These are phyloP conservation scores for Psilocybe cubensis DNA, from an alignment of 768 basidiomycete species.

Conservation along the genomic window DNA sequence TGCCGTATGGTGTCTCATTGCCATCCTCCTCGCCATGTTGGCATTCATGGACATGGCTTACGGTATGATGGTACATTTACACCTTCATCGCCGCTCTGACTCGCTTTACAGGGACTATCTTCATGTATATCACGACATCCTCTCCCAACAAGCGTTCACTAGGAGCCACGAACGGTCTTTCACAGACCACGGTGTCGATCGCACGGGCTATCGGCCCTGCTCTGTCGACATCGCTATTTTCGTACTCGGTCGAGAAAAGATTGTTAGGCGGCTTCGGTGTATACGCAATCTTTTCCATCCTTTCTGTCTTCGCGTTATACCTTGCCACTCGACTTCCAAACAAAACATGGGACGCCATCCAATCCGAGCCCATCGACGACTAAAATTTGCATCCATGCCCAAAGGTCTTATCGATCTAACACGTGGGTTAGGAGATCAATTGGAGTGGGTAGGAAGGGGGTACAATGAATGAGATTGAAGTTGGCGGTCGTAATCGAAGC, in stretches of 20 bases:
- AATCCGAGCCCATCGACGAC: not conserved
- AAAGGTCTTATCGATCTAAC: not conserved
- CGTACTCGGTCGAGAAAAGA: conserved; percentile 51
- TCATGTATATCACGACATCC: conserved; percentile 54
- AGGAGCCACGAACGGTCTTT: conserved; percentile 56
- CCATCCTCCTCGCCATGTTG: conserved; percentile 31
- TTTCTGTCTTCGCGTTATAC: conserved; percentile 34
- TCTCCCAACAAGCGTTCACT: conserved; percentile 52
- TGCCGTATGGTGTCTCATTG: conserved; percentile 41
- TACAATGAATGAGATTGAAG: not conserved
- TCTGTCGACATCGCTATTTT: conserved; percentile 53
- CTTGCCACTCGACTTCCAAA: conserved; percentile 40
- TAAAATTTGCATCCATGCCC: not conserved
- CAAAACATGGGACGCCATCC: conserved; percentile 37
- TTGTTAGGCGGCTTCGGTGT: conserved; percentile 50
- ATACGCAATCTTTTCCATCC: conserved; percentile 38
- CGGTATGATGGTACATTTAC: conserved; percentile 32
- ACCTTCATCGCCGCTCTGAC: not conserved
- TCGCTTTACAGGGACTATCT: conserved; percentile 43
- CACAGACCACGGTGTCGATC: conserved; percentile 45
- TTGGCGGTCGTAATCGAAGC: not conserved
- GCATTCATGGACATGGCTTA: conserved; percentile 47
- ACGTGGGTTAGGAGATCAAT: not conserved
- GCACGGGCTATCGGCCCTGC: conserved; percentile 55
- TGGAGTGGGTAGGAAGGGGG: not conserved